Conservation (phyloP, 1,284 basidiomycete genomes). For the Wolfiporia cocos region DNA sequence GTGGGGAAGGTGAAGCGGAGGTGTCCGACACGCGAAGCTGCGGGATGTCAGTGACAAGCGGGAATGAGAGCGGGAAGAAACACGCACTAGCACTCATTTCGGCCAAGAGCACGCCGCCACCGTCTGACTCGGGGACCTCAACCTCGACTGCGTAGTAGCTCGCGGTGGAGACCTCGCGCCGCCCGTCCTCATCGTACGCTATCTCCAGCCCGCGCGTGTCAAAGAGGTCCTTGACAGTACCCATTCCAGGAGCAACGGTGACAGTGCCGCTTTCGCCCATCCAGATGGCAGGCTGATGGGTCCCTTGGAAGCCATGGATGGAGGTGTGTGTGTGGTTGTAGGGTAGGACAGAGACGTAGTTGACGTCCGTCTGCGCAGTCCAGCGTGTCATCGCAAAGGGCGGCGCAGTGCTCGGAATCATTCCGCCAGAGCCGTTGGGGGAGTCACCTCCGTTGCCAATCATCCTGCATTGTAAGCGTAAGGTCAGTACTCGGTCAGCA, state of each 20-base stretch:
- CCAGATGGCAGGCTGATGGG: constrained; percentile 86
- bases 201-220: constrained; percentile 59
- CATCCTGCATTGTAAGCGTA: constrained; percentile 28
- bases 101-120: constrained; percentile 43
- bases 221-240: constrained; percentile 45
- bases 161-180: constrained; percentile 49
- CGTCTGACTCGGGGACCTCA: constrained; percentile 32
- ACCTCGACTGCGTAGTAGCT: constrained; percentile 67
- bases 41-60: too few relatives aligned
- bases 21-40: constrained; percentile 76
- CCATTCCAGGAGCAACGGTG: constrained; percentile 57
- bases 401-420: constrained; percentile 67
- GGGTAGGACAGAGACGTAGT: constrained; percentile 73
- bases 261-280: constrained; percentile 80
- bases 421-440: constrained; percentile 64
- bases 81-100: constrained; percentile 69
- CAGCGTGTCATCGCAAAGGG: constrained; percentile 82
- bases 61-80: too few relatives aligned
- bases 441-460: constrained; percentile 70
- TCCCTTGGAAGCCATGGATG: constrained; percentile 74
- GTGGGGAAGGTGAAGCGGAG: constrained; percentile 62
- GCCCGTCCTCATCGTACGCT: constrained; percentile 33
- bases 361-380: constrained; percentile 66
- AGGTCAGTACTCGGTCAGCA: background rate
- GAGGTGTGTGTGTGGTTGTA: constrained; percentile 65